Evolutionary conservation across 225 moss, liverwort and hornwort genomes (phyloP).

Genomic region (Marchantia paleacea): DNA sequence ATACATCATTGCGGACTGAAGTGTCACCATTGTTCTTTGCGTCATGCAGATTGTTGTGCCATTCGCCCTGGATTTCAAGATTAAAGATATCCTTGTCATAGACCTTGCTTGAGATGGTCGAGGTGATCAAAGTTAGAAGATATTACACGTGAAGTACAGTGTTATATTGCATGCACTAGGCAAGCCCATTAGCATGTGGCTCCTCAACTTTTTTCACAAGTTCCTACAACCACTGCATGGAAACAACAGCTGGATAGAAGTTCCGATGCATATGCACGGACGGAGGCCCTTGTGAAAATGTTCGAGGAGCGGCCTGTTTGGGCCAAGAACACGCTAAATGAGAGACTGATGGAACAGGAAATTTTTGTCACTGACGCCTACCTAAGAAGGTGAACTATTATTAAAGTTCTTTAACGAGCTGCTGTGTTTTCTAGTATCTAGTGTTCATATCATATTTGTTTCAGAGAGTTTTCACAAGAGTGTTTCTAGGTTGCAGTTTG

Average conservation of each 20-base stretch:
- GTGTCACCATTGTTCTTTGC: background rate
- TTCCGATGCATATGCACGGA: conserved; percentile 64
- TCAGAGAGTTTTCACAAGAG: no score
- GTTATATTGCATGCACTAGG: background rate
- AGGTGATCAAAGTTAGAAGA: background rate
- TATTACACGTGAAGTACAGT: background rate
- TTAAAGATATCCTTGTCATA: conserved; percentile 64
- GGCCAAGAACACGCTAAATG: conserved; percentile 76
- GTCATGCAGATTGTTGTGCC: conserved; percentile 37
- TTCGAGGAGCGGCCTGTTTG: conserved; percentile 94
- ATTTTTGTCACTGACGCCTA: conserved; percentile 57
- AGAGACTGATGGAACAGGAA: conserved; percentile 66
- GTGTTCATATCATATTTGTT: no score
- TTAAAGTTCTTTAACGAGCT: no score
- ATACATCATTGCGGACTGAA: background rate
- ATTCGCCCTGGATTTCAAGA: conserved; percentile 95
- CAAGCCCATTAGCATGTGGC: background rate
- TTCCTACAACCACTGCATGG: conserved; percentile 70
- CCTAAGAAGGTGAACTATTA: conserved; percentile 54
- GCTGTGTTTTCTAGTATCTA: no score
- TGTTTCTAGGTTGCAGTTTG: no score
- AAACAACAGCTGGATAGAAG: conserved; percentile 58
- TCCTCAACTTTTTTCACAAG: conserved; percentile 59
- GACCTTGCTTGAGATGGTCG: background rate
- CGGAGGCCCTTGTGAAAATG: conserved; percentile 57